Evolutionary conservation across 495 filamentous ascomycete genomes (phyloP).

Genomic region (Hypoxylon crocopeplum): DNA sequence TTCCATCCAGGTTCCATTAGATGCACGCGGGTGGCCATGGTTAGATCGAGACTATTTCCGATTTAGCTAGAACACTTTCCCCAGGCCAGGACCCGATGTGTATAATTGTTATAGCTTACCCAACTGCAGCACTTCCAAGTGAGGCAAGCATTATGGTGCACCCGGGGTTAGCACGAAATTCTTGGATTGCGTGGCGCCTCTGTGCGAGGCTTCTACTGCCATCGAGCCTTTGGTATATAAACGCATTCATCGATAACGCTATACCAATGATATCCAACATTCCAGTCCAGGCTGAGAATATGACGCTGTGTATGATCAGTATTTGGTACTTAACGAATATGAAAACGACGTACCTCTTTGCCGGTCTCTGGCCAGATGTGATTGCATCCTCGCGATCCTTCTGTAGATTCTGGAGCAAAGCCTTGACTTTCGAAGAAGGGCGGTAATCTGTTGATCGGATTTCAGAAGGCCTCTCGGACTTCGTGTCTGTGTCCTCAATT

Average conservation of each 20-base stretch:
- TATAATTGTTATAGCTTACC: slow-evolving; percentile 39
- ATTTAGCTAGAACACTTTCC: background rate
- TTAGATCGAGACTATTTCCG: slow-evolving; percentile 49
- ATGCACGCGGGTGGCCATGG: slow-evolving; percentile 50
- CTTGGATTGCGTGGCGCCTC: slow-evolving; percentile 44
- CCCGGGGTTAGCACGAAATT: slow-evolving; percentile 39
- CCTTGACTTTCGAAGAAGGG: slow-evolving; percentile 24
- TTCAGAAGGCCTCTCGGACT: background rate
- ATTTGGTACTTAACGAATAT: background rate
- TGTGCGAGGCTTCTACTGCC: slow-evolving; percentile 33
- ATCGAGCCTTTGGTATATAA: slow-evolving; percentile 29
- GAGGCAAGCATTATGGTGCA: slow-evolving; percentile 54
- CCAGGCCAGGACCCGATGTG: too few species aligned
- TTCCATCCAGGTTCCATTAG: slow-evolving; percentile 60
- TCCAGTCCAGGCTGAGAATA: slow-evolving; percentile 23
- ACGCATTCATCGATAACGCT: slow-evolving; percentile 7
- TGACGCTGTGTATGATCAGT: slow-evolving; percentile 2
- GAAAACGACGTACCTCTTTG: slow-evolving; percentile 12
- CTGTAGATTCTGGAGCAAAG: slow-evolving; percentile 10
- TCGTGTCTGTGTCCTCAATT: background rate
- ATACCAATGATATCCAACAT: slow-evolving; percentile 21
- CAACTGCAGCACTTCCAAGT: slow-evolving; percentile 55
- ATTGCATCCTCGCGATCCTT: background rate
- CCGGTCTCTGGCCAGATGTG: background rate
- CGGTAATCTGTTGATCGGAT: background rate